These are phyloP conservation scores for Saccharomyces pastorianus DNA, from an alignment of 1,139 yeast genomes.

Conservation along the genomic window DNA sequence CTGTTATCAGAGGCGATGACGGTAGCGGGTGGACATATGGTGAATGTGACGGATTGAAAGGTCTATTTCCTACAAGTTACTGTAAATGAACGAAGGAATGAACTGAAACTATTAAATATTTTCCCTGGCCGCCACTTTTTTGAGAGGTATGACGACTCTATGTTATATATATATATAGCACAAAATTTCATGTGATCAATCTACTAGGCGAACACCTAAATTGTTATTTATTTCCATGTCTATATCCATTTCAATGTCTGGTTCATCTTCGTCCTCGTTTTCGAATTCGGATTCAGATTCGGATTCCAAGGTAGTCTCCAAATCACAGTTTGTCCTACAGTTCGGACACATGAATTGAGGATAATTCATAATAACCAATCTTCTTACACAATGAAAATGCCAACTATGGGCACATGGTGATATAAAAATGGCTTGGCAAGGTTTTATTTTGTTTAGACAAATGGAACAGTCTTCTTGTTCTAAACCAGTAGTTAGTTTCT, in stretches of 20 bases:
- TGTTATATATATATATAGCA: not conserved
- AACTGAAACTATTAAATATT: not conserved
- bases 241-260: not conserved
- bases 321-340: slow-evolving; percentile 85
- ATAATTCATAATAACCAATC: slow-evolving; percentile 74
- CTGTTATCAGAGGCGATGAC: slow-evolving; percentile 60
- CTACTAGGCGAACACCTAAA: slow-evolving; percentile 6
- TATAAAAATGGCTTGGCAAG: slow-evolving; percentile 86
- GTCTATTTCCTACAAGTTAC: slow-evolving; percentile 79
- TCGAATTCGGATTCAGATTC: not conserved
- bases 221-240: not conserved
- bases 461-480: slow-evolving; percentile 77
- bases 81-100: slow-evolving; percentile 15
- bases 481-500: slow-evolving; percentile 29
- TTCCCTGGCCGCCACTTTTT: not conserved
- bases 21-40: slow-evolving; percentile 98
- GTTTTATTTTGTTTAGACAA: slow-evolving; percentile 72
- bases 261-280: not conserved
- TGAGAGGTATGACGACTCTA: not conserved
- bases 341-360: slow-evolving; percentile 95
- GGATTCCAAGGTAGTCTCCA: slow-evolving; percentile 80
- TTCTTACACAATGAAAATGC: slow-evolving; percentile 94
- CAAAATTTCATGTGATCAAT: slow-evolving; percentile 5
- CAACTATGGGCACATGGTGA: slow-evolving; percentile 95
- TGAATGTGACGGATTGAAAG: slow-evolving; percentile 61